A percentile compares a stretch with the other conserved stretches of the same genome.
Conservation (phyloP, 1,284 basidiomycete species). For the Gastroboletus turbinatus region DNA sequence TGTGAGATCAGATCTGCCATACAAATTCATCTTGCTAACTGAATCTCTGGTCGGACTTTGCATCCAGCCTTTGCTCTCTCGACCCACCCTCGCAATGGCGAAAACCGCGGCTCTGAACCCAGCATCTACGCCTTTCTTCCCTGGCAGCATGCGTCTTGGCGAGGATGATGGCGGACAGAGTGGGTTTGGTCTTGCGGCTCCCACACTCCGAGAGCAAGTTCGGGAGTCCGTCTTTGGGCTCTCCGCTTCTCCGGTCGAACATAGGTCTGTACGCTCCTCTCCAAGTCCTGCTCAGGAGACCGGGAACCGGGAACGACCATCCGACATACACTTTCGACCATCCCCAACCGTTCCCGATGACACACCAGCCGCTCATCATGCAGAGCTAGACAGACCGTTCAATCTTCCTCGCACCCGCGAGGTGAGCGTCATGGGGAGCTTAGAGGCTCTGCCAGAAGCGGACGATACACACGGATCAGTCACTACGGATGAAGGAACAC, state of each 20-base stretch:
- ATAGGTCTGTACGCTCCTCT: constrained; percentile 65
- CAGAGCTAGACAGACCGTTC: constrained; percentile 47
- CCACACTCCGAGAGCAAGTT: constrained; percentile 54
- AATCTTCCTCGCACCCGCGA: constrained; percentile 47
- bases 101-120: constrained; percentile 75
- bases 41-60: constrained; percentile 4
- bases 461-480: constrained; percentile 43
- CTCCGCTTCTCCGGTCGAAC: constrained; percentile 62
- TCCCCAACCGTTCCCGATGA: constrained; percentile 40
- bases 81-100: constrained; percentile 48
- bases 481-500: constrained; percentile 24
- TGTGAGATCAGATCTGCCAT: constrained; percentile 21
- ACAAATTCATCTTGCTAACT: background rate
- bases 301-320: constrained; percentile 17
- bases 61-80: constrained; percentile 15
- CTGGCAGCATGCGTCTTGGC: constrained; percentile 55
- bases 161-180: constrained; percentile 49
- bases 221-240: constrained; percentile 53
- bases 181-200: constrained; percentile 46
- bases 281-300: constrained; percentile 58
- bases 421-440: constrained; percentile 47
- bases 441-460: constrained; percentile 55
- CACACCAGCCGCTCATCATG: constrained; percentile 47
- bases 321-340: constrained; percentile 32
- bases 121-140: constrained; percentile 80